These are phyloP conservation scores for Geotrichum fermentans DNA, from an alignment of 1,139 yeast genomes.

Conservation along the genomic window DNA sequence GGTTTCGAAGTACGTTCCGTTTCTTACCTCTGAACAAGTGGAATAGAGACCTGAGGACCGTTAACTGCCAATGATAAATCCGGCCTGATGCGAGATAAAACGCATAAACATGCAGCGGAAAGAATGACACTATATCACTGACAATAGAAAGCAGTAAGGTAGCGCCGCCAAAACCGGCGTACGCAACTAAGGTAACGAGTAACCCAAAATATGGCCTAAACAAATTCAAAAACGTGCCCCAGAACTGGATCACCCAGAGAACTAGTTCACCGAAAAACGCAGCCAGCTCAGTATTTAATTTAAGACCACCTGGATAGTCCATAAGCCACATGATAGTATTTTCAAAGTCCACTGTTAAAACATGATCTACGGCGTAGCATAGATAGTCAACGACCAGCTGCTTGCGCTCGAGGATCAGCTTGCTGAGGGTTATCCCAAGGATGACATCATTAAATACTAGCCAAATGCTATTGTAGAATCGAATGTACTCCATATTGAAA, in stretches of 20 bases:
- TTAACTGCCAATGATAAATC: constrained; percentile 70
- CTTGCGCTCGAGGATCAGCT: constrained; percentile 47
- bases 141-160: constrained; percentile 63
- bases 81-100: constrained; percentile 77
- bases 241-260: constrained; percentile 75
- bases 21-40: constrained; percentile 88
- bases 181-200: constrained; percentile 39
- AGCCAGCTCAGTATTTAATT: constrained; percentile 82
- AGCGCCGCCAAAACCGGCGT: constrained; percentile 50
- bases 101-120: constrained; percentile 68
- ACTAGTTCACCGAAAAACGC: constrained; percentile 80
- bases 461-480: constrained; percentile 87
- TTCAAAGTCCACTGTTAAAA: constrained; percentile 43
- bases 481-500: constrained; percentile 63
- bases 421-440: constrained; percentile 61
- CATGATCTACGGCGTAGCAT: constrained; percentile 37
- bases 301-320: constrained; percentile 90
- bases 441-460: constrained; percentile 75
- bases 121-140: constrained; percentile 58
- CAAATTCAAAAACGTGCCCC: constrained; percentile 41
- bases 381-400: constrained; percentile 34
- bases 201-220: constrained; percentile 36
- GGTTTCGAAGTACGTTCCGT: constrained; percentile 71
- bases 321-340: constrained; percentile 67
- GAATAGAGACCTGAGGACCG: constrained; percentile 65